A percentile compares a stretch with the other conserved stretches of the same genome.
These are phyloP conservation scores for Circinella umbellata DNA, from an alignment of 371 early-diverging fungal species.

Conservation along the genomic window DNA sequence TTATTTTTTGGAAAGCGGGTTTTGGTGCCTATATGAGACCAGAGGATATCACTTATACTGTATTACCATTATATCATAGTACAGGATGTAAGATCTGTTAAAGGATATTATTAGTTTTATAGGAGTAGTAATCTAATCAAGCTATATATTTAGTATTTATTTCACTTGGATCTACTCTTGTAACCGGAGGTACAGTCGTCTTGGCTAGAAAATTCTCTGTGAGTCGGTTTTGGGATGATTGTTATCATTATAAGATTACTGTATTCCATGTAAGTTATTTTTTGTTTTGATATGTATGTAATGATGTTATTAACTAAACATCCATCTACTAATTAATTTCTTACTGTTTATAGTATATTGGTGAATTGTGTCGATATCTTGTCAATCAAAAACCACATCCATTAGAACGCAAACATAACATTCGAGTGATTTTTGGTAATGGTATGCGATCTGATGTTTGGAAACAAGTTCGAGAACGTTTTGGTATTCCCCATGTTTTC, in stretches of 20 bases:
- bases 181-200: slow-evolving; percentile 42
- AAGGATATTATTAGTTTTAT: too few relatives aligned
- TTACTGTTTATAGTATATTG: slow-evolving; percentile 52
- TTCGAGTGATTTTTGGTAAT: slow-evolving; percentile 69
- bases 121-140: neutral
- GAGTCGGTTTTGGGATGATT: slow-evolving; percentile 53
- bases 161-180: slow-evolving; percentile 26
- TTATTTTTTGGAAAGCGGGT: slow-evolving; percentile 2
- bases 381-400: slow-evolving; percentile 50
- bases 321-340: too few relatives aligned
- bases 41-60: slow-evolving; percentile 43
- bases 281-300: neutral
- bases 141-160: slow-evolving; percentile 30
- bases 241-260: slow-evolving; percentile 40
- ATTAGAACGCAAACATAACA: slow-evolving; percentile 46
- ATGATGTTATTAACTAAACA: neutral
- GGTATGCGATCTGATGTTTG: slow-evolving; percentile 75
- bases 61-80: slow-evolving; percentile 54
- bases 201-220: slow-evolving; percentile 55
- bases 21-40: neutral
- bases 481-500: slow-evolving; percentile 47
- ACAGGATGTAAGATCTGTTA: slow-evolving; percentile 37
- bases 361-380: slow-evolving; percentile 75
- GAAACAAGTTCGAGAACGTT: slow-evolving; percentile 52
- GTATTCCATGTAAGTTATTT: slow-evolving; percentile 37